These are phyloP conservation scores for Leccinum rimulosum DNA, from an alignment of 768 basidiomycete species.

Conservation along the genomic window DNA sequence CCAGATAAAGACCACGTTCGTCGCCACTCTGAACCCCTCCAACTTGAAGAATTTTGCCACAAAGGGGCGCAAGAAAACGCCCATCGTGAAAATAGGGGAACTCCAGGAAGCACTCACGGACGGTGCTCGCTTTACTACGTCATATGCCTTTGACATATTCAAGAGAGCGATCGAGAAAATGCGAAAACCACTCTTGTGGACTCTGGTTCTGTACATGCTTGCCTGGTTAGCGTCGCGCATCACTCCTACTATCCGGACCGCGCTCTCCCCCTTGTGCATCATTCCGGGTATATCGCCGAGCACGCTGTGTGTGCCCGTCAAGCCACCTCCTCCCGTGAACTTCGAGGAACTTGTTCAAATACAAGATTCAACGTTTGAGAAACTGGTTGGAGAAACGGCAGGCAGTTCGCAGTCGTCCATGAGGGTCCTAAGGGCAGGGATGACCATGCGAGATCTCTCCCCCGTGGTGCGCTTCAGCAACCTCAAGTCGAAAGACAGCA, in stretches of 20 bases:
- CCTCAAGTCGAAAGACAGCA: conserved; percentile 53
- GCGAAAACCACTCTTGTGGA: conserved; percentile 52
- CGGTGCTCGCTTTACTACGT: conserved; percentile 27
- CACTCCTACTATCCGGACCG: conserved; percentile 41
- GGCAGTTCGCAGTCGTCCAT: conserved; percentile 60
- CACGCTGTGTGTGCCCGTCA: conserved; percentile 37
- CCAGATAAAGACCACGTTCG: conserved; percentile 19
- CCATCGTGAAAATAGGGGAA: conserved; percentile 25
- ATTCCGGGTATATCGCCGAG: conserved; percentile 56
- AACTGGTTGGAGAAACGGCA: conserved; percentile 56
- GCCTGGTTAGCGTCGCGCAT: conserved; percentile 41
- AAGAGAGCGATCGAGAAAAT: conserved; percentile 47
- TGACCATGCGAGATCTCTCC: conserved; percentile 69
- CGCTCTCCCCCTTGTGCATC: conserved; percentile 57
- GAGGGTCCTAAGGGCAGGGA: conserved; percentile 72
- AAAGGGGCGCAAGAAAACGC: conserved; percentile 29
- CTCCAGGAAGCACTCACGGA: conserved; percentile 21
- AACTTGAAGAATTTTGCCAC: conserved; percentile 14
- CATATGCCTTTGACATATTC: conserved; percentile 50
- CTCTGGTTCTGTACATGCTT: conserved; percentile 52
- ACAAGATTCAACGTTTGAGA: conserved; percentile 60
- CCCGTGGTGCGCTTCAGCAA: conserved; percentile 63
- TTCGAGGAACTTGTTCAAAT: conserved; percentile 59
- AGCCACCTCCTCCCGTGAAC: conserved; percentile 42
- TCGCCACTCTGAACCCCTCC: conserved; percentile 20